Evolutionary conservation across 441 rosid species (phyloP).

Genomic region (Sinapis alba): DNA sequence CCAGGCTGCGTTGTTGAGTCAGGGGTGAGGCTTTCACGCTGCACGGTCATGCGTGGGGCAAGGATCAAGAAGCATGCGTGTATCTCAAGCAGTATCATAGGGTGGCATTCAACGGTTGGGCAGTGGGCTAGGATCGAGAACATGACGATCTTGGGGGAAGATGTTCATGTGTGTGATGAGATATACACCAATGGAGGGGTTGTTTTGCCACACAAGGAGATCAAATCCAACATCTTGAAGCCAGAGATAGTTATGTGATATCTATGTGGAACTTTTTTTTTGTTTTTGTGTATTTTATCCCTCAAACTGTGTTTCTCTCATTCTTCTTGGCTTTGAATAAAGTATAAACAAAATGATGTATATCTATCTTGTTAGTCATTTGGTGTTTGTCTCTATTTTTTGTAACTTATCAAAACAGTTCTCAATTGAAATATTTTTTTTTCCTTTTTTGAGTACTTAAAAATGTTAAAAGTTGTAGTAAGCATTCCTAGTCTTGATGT

Average conservation of each 20-base stretch:
- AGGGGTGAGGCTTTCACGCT: constrained; percentile 55
- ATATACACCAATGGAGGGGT: constrained; percentile 95
- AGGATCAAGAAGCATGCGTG: constrained; percentile 59
- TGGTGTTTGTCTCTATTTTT: constrained; percentile 28
- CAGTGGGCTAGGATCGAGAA: constrained; percentile 60
- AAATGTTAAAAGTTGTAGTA: constrained; percentile 58
- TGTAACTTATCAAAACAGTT: background rate
- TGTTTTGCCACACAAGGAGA: constrained; percentile 93
- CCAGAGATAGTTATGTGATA: constrained; percentile 95
- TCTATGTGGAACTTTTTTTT: constrained; percentile 6
- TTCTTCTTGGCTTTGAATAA: constrained; percentile 32
- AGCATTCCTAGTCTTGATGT: constrained; percentile 48
- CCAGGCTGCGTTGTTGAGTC: constrained; percentile 57
- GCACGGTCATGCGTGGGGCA: constrained; percentile 57
- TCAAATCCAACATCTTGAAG: constrained; percentile 90
- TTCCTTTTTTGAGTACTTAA: background rate
- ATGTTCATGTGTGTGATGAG: constrained; percentile 91
- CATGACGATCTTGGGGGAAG: constrained; percentile 65
- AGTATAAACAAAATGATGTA: constrained; percentile 30
- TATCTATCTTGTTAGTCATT: constrained; percentile 18
- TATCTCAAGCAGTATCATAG: constrained; percentile 58
- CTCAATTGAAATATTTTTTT: constrained; percentile 24
- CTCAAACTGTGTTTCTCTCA: background rate
- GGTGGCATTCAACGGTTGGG: constrained; percentile 67
- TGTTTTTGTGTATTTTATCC: background rate